phyloP scores from a whole-genome alignment of 805 yeast species.

The Barnettozyma sp. region DNA sequence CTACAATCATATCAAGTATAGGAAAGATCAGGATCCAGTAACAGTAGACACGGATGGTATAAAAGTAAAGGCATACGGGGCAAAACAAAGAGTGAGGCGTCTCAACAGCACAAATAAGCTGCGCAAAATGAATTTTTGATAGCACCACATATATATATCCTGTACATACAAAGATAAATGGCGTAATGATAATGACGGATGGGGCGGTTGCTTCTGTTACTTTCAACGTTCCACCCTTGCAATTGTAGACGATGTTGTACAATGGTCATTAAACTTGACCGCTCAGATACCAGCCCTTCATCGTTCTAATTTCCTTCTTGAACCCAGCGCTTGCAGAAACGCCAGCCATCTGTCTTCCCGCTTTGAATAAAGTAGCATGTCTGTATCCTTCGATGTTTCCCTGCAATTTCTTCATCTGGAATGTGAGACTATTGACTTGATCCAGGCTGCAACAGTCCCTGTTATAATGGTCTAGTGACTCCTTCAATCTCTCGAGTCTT shows the following conservation, averaged over 20 bases:
- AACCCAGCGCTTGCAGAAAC: conserved; percentile 19
- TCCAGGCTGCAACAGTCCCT: conserved; percentile 14
- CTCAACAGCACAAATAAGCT: conserved; percentile 7
- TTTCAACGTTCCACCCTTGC: too few relatives aligned
- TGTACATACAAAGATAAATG: conserved; percentile 6
- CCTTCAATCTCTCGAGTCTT: conserved; percentile 27
- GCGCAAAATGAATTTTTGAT: conserved; percentile 11
- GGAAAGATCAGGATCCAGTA: conserved; percentile 4
- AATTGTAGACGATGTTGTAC: background rate
- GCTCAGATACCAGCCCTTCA: conserved; percentile 36
- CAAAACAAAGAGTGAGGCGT: conserved; percentile 11
- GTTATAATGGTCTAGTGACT: conserved; percentile 26
- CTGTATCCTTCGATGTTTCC: conserved; percentile 20
- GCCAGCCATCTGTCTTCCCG: conserved; percentile 20
- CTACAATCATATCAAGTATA: conserved; percentile 9
- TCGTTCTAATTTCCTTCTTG: conserved; percentile 28
- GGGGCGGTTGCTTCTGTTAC: too few relatives aligned
- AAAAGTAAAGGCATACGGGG: conserved; percentile 6
- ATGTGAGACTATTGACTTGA: conserved; percentile 23
- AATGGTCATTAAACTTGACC: conserved; percentile 26
- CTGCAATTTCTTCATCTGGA: conserved; percentile 26
- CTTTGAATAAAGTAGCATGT: conserved; percentile 19
- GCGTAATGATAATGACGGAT: conserved; percentile 7
- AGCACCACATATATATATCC: conserved; percentile 1
- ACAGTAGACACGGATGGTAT: background rate